Conservation (phyloP, 129 eudicot genomes). For the Tanacetum coccineum region DNA sequence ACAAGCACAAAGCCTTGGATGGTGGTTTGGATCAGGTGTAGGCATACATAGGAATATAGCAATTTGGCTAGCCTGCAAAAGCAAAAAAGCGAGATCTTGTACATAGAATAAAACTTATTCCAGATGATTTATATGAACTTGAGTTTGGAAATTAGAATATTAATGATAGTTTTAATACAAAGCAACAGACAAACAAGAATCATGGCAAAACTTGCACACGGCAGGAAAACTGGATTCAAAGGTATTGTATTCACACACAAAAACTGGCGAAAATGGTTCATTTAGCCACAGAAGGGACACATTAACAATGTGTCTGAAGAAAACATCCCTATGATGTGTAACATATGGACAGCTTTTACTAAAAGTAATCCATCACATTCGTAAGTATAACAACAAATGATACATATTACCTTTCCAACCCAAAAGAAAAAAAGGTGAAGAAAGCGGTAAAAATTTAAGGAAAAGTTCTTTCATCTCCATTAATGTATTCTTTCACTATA, state of each 20-base stretch:
- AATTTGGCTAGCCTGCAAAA: too few species aligned
- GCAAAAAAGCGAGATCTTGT: too few species aligned
- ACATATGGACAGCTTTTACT: slow-evolving; percentile 11
- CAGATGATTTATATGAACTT: neutral
- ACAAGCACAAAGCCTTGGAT: too few species aligned
- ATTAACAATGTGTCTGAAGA: slow-evolving; percentile 1
- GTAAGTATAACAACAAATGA: slow-evolving; percentile 19
- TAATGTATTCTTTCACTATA: slow-evolving; percentile 8
- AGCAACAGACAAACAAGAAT: neutral
- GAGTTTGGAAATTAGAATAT: neutral
- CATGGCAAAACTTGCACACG: neutral
- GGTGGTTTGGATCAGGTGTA: too few species aligned
- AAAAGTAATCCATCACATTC: neutral
- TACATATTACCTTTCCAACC: slow-evolving; percentile 25
- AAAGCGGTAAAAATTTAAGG: neutral
- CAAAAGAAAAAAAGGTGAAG: neutral
- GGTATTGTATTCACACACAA: slow-evolving; percentile 12
- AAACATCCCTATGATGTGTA: slow-evolving; percentile 21
- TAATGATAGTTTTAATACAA: neutral
- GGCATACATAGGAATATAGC: too few species aligned
- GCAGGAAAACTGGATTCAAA: slow-evolving; percentile 13
- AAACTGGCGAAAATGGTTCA: slow-evolving; percentile 15
- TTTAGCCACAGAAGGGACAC: slow-evolving; percentile 16
- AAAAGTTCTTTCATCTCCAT: slow-evolving; percentile 6
- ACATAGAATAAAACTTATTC: too few species aligned